Percentiles rank a stretch among this genome's conserved stretches.
phyloP scores from a whole-genome alignment of 441 rosid species.

The Isatis lusitanica region DNA sequence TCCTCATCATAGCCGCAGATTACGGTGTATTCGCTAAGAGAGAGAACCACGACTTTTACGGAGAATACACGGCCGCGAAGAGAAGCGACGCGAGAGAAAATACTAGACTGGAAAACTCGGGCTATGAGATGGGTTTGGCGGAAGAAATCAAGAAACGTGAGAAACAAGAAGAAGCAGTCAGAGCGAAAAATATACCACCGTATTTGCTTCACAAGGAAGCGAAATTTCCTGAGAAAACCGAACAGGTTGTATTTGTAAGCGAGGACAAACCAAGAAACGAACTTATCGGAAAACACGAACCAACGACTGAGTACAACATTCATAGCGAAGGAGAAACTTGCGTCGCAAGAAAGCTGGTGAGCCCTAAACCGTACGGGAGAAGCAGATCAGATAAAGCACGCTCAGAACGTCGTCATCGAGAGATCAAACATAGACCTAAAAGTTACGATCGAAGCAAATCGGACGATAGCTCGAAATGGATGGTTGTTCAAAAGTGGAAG shows the following conservation, averaged over 20 bases:
- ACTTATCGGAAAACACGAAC: background rate
- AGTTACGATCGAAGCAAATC: conserved; percentile 33
- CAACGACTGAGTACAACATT: background rate
- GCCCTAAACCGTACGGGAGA: conserved; percentile 21
- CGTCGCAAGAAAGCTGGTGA: background rate
- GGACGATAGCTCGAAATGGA: conserved; percentile 33
- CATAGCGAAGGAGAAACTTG: background rate
- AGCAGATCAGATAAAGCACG: conserved; percentile 30
- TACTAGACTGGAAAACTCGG: conserved; percentile 5
- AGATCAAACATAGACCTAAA: conserved; percentile 9
- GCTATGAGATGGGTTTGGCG: background rate
- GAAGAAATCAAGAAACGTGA: conserved; percentile 12
- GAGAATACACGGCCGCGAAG: conserved; percentile 25
- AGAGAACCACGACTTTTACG: conserved; percentile 35
- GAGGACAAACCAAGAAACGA: conserved; percentile 14
- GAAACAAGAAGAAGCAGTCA: background rate
- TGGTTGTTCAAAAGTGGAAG: conserved; percentile 24
- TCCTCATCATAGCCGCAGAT: conserved; percentile 55
- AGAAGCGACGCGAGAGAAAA: conserved; percentile 27
- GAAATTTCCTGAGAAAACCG: conserved; percentile 10
- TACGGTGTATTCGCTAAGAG: conserved; percentile 47
- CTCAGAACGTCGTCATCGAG: background rate
- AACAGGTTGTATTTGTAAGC: conserved; percentile 5
- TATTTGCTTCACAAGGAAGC: background rate
- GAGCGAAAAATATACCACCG: background rate